Conservation (phyloP, 2,329 filamentous ascomycete species). For the Penicillium paneum region DNA sequence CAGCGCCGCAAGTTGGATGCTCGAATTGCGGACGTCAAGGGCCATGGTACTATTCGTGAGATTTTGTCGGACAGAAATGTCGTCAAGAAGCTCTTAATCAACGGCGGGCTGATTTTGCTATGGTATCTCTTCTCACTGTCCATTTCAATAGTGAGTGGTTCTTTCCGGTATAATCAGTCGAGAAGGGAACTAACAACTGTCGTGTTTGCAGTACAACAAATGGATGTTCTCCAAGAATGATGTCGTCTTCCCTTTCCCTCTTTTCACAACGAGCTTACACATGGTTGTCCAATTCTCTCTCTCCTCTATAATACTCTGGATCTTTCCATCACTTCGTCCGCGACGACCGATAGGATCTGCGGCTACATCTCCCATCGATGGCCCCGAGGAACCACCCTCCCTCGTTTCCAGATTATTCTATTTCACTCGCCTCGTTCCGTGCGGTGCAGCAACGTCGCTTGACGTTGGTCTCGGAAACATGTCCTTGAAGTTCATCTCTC, state of each 20-base stretch:
- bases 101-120: slow-evolving; percentile 74
- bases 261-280: slow-evolving; percentile 92
- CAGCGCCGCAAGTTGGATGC: slow-evolving; percentile 68
- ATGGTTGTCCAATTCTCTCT: slow-evolving; percentile 93
- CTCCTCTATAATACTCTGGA: slow-evolving; percentile 71
- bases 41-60: slow-evolving; percentile 63
- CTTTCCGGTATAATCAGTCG: background rate
- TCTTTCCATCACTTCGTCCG: slow-evolving; percentile 79
- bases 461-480: slow-evolving; percentile 97
- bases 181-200: slow-evolving; percentile 10
- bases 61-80: slow-evolving; percentile 70
- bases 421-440: slow-evolving; percentile 84
- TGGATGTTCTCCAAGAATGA: slow-evolving; percentile 94
- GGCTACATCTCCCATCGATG: slow-evolving; percentile 42
- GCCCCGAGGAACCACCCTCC: slow-evolving; percentile 51
- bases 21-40: slow-evolving; percentile 59
- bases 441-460: slow-evolving; percentile 85
- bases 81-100: slow-evolving; percentile 65
- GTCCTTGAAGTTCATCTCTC: slow-evolving; percentile 89
- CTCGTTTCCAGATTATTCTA: slow-evolving; percentile 90
- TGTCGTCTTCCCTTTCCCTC: slow-evolving; percentile 86
- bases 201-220: slow-evolving; percentile 79
- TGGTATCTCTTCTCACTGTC: slow-evolving; percentile 94
- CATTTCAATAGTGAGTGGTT: slow-evolving; percentile 73
- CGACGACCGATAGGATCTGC: slow-evolving; percentile 36